Evolutionary conservation across 495 filamentous ascomycete species (phyloP).

Genomic region (Aspergillus nidulans): DNA sequence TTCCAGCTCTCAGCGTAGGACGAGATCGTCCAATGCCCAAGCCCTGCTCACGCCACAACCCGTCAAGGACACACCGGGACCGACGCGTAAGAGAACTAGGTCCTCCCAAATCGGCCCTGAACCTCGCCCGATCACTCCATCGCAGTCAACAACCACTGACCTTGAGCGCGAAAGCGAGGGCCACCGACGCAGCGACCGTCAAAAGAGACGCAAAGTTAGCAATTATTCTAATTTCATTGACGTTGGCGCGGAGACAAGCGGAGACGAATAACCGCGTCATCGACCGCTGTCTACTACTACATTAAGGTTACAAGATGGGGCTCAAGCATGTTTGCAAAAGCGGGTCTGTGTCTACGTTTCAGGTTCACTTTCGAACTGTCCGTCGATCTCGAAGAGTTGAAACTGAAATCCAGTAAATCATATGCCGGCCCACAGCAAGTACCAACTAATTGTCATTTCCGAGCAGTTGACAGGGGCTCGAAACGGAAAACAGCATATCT

Average conservation of each 20-base stretch:
- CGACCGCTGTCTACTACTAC: neutral
- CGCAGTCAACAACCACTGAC: neutral
- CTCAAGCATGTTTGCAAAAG: neutral
- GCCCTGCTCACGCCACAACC: neutral
- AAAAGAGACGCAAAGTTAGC: constrained; percentile 29
- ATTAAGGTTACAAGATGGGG: neutral
- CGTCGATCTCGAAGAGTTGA: neutral
- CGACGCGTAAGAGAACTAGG: constrained; percentile 6
- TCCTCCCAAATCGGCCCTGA: neutral
- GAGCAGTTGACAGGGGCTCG: neutral
- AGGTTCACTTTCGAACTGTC: neutral
- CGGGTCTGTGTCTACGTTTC: neutral
- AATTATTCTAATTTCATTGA: constrained; percentile 26
- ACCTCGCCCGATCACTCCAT: neutral
- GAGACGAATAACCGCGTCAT: constrained; percentile 13
- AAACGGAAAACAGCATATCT: neutral
- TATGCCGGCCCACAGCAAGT: neutral
- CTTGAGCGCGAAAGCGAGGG: neutral
- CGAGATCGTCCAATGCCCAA: neutral
- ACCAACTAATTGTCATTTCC: neutral
- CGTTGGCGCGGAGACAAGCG: constrained; percentile 23
- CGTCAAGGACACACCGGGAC: neutral
- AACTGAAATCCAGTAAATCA: neutral
- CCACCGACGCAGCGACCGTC: constrained; percentile 13
- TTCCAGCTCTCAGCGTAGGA: neutral